These are phyloP conservation scores for Mortierella alpina DNA, from an alignment of 192 early-diverging fungal genomes.

Conservation along the genomic window DNA sequence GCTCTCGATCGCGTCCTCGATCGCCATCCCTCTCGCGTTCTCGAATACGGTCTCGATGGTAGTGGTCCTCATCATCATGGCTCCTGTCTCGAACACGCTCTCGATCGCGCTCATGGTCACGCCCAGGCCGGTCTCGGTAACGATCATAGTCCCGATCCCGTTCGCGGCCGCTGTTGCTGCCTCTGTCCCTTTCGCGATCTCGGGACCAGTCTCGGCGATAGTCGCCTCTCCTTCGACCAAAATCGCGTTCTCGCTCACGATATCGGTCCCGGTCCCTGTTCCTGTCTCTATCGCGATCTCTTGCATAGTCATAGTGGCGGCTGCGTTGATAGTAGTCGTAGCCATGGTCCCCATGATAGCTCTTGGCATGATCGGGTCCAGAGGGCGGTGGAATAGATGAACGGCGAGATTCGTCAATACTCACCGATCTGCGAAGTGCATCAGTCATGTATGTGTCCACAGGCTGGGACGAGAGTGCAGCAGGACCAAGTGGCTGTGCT, in stretches of 20 bases:
- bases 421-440: conserved; percentile 9
- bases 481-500: conserved; percentile 7
- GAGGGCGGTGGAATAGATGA: background rate
- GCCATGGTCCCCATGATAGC: conserved; percentile 22
- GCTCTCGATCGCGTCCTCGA: conserved; percentile 14
- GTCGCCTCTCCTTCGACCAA: conserved; percentile 24
- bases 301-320: conserved; percentile 32
- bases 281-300: conserved; percentile 12
- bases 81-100: conserved; percentile 34
- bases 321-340: conserved; percentile 35
- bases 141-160: conserved; percentile 43
- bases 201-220: conserved; percentile 47
- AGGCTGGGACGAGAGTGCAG: background rate
- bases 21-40: conserved; percentile 10
- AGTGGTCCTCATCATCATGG: conserved; percentile 40
- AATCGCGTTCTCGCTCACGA: conserved; percentile 37
- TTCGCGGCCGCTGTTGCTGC: conserved; percentile 18
- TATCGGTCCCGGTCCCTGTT: conserved; percentile 31
- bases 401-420: conserved; percentile 14
- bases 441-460: conserved; percentile 7
- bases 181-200: conserved; percentile 34
- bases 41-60: conserved; percentile 29
- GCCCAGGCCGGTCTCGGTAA: conserved; percentile 34
- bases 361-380: conserved; percentile 7
- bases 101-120: conserved; percentile 33